A percentile compares a stretch with the other conserved stretches of the same genome.
Conservation (phyloP, 2,329 filamentous ascomycete genomes). For the Simplicillium aogashimaense region DNA sequence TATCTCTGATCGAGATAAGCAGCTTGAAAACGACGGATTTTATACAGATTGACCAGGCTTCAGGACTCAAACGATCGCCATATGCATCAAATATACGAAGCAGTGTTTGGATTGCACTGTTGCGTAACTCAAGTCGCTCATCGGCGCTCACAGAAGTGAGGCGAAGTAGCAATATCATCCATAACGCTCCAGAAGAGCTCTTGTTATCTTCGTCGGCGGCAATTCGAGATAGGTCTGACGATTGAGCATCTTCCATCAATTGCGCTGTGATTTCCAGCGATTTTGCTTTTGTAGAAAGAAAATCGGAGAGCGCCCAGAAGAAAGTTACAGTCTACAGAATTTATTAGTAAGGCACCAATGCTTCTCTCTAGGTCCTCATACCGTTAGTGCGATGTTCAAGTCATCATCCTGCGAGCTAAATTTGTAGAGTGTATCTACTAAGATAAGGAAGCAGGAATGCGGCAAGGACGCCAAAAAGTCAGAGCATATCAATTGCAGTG, state of each 20-base stretch:
- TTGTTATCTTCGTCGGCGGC: constrained; percentile 49
- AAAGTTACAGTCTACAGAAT: constrained; percentile 88
- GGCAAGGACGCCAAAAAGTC: constrained; percentile 76
- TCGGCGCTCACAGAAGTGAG: constrained; percentile 64
- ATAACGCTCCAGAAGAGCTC: constrained; percentile 61
- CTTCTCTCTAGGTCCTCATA: no score
- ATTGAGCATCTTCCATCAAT: constrained; percentile 40
- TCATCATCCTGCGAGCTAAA: constrained; percentile 88
- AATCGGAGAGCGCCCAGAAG: constrained; percentile 92
- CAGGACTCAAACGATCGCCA: constrained; percentile 65
- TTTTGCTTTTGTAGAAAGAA: constrained; percentile 54
- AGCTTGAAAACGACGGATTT: constrained; percentile 73
- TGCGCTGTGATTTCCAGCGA: constrained; percentile 48
- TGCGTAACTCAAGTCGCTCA: constrained; percentile 64
- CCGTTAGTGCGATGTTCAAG: constrained; percentile 87
- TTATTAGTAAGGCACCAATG: constrained; percentile 8
- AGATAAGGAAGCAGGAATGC: constrained; percentile 60
- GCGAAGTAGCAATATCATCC: constrained; percentile 66
- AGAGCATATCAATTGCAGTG: constrained; percentile 84
- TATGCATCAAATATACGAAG: constrained; percentile 89
- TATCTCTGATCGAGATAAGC: constrained; percentile 56
- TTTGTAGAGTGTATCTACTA: constrained; percentile 80
- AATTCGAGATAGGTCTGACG: constrained; percentile 42
- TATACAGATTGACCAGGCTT: constrained; percentile 77
- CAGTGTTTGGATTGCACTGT: constrained; percentile 84